phyloP scores from a whole-genome alignment of 306 rosid species.

The Medicago ruthenica region DNA sequence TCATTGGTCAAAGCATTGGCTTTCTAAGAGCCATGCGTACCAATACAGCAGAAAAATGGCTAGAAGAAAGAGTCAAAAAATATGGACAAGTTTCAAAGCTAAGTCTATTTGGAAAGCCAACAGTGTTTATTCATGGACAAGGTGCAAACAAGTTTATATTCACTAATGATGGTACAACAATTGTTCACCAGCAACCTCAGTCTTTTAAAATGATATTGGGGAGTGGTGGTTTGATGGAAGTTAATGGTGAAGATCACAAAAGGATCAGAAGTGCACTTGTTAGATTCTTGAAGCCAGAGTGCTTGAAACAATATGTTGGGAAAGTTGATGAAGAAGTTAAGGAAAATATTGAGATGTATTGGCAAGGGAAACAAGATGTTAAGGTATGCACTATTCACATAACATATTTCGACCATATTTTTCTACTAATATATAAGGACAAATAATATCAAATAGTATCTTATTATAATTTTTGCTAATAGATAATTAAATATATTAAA shows the following conservation, averaged over 20 bases:
- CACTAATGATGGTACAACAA: slow-evolving; percentile 17
- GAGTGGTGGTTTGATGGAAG: slow-evolving; percentile 54
- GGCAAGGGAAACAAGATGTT: no score
- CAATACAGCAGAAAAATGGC: no score
- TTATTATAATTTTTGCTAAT: no score
- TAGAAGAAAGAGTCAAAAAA: no score
- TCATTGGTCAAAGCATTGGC: no score
- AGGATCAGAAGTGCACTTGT: slow-evolving; percentile 60
- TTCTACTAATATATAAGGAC: no score
- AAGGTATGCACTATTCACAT: no score
- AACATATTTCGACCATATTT: no score
- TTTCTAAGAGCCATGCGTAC: no score
- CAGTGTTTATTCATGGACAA: slow-evolving; percentile 66
- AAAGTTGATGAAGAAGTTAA: slow-evolving; percentile 67
- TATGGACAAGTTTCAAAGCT: slow-evolving; percentile 54
- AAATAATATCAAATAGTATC: no score
- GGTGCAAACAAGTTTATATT: slow-evolving; percentile 76
- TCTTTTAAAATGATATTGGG: slow-evolving; percentile 59
- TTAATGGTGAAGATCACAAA: slow-evolving; percentile 66
- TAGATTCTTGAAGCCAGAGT: slow-evolving; percentile 63
- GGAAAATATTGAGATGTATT: slow-evolving; percentile 52
- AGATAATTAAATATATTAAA: no score
- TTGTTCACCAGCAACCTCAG: slow-evolving; percentile 53
- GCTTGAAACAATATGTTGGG: slow-evolving; percentile 60
- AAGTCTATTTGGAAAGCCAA: slow-evolving; percentile 73